phyloP scores from a whole-genome alignment of 73 alveolate genomes.

The Paramecium tetraurelia region DNA sequence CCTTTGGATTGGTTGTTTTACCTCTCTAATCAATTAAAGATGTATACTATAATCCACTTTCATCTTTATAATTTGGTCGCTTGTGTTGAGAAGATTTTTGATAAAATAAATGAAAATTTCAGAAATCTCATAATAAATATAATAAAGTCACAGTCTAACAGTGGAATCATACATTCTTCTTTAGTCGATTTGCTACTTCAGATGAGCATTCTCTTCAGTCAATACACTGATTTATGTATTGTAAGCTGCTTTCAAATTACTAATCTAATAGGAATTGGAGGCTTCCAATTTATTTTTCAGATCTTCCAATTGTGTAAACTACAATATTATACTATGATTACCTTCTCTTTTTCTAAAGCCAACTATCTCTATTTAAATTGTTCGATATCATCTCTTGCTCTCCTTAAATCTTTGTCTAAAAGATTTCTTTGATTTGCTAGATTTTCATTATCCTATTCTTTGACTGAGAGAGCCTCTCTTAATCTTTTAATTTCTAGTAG shows the following conservation, averaged over 20 bases:
- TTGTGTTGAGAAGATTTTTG: background rate
- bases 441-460: conserved; percentile 29
- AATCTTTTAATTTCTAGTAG: conserved; percentile 18
- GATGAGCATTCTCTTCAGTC: background rate
- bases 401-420: conserved; percentile 18
- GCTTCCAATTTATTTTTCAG: conserved; percentile 28
- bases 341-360: conserved; percentile 35
- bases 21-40: conserved; percentile 23
- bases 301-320: conserved; percentile 27
- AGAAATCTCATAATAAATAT: background rate
- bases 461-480: conserved; percentile 8
- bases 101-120: background rate
- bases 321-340: background rate
- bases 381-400: conserved; percentile 45
- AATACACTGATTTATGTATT: conserved; percentile 31
- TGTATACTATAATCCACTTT: background rate
- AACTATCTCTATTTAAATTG: background rate
- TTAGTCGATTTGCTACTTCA: background rate
- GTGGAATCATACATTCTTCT: background rate
- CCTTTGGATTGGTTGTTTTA: background rate
- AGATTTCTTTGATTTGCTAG: background rate
- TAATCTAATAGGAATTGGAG: background rate
- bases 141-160: background rate
- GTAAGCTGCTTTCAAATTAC: background rate
- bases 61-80: background rate